These are phyloP conservation scores for Fusarium sp. DNA, from an alignment of 2,329 filamentous ascomycete genomes.

Conservation along the genomic window DNA sequence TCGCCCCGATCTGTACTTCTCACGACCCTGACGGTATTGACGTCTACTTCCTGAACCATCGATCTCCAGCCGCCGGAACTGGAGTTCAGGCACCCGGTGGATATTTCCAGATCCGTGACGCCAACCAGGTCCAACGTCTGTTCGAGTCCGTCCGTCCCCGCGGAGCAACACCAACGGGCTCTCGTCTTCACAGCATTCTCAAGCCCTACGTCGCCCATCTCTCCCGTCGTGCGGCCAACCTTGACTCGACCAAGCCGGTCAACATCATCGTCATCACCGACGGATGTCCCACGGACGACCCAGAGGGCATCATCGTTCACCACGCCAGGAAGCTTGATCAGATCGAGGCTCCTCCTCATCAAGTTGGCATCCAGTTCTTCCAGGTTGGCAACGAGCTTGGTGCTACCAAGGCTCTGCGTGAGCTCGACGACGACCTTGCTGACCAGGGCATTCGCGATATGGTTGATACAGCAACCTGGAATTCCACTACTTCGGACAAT, in stretches of 20 bases:
- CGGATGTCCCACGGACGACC: constrained; percentile 82
- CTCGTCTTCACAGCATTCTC: constrained; percentile 76
- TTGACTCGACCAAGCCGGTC: constrained; percentile 73
- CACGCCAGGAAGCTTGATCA: constrained; percentile 77
- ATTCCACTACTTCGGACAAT: constrained; percentile 55
- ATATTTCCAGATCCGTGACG: constrained; percentile 72
- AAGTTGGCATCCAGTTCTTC: constrained; percentile 95
- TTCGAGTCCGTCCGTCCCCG: constrained; percentile 74
- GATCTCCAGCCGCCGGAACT: constrained; percentile 51
- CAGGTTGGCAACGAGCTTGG: constrained; percentile 81
- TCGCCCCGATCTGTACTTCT: constrained; percentile 83
- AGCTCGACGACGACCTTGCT: constrained; percentile 78
- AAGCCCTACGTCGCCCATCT: constrained; percentile 70
- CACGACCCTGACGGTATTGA: constrained; percentile 89
- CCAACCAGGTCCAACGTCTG: constrained; percentile 70
- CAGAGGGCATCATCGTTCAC: constrained; percentile 73
- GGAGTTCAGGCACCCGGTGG: constrained; percentile 57
- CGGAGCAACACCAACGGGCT: constrained; percentile 79
- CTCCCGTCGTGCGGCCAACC: constrained; percentile 52
- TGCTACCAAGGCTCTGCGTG: constrained; percentile 72
- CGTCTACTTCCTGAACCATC: constrained; percentile 87
- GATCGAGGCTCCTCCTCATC: constrained; percentile 77
- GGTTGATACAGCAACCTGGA: constrained; percentile 88
- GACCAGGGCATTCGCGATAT: constrained; percentile 79
- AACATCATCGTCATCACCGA: constrained; percentile 97